phyloP scores from a whole-genome alignment of 75 land plant genomes.

The Isoetes taiwanensis region DNA sequence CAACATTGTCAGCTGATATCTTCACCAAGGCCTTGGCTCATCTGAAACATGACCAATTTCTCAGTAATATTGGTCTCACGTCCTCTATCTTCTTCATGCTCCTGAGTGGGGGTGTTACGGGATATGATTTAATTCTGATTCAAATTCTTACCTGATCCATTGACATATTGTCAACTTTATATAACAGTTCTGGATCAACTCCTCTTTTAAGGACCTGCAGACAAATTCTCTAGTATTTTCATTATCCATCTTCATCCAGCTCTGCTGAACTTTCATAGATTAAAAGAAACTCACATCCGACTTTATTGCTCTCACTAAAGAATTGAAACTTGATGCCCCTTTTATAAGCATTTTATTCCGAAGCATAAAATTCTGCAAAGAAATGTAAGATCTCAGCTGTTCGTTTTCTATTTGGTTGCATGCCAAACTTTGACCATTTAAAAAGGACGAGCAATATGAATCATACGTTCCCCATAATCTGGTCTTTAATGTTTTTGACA shows the following conservation, averaged over 20 bases:
- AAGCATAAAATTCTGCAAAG: slow-evolving; percentile 16
- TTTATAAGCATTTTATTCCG: slow-evolving; percentile 24
- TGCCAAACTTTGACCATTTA: no score
- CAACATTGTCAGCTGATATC: no score
- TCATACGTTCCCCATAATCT: slow-evolving; percentile 12
- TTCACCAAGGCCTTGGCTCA: no score
- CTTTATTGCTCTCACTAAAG: slow-evolving; percentile 23
- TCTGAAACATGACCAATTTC: no score
- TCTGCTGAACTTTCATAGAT: not conserved
- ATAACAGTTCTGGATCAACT: slow-evolving; percentile 14
- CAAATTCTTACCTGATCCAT: slow-evolving; percentile 31
- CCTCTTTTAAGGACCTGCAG: slow-evolving; percentile 19
- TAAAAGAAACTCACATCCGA: slow-evolving; percentile 12
- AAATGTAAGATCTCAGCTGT: not conserved
- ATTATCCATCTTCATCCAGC: not conserved
- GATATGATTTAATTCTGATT: no score
- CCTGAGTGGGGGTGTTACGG: no score
- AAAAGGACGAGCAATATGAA: no score
- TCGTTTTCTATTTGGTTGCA: not conserved
- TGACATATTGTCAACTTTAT: slow-evolving; percentile 14
- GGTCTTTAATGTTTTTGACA: slow-evolving; percentile 17
- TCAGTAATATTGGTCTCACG: no score
- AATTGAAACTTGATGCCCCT: slow-evolving; percentile 32
- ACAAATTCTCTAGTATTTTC: not conserved
- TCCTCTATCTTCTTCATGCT: no score